Evolutionary conservation across 805 yeast genomes (phyloP).

Genomic region (Ogataea siamensis): DNA sequence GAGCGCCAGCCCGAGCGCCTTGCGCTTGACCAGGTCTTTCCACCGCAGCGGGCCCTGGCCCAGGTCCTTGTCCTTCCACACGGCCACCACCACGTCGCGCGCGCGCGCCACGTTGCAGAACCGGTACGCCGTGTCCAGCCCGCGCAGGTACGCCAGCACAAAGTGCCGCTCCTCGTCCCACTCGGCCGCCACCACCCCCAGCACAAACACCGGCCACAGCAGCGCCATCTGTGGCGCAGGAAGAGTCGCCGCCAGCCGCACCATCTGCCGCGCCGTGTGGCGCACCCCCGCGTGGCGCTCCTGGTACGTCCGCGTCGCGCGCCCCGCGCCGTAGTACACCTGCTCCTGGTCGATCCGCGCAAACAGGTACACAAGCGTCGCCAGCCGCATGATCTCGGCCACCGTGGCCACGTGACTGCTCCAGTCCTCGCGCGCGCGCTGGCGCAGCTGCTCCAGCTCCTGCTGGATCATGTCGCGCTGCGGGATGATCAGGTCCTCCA

Average conservation of each 20-base stretch:
- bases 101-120: constrained; percentile 40
- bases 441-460: constrained; percentile 27
- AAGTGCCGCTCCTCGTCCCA: constrained; percentile 42
- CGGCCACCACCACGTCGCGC: constrained; percentile 33
- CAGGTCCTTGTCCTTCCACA: constrained; percentile 42
- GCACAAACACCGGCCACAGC: constrained; percentile 41
- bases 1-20: constrained; percentile 38
- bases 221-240: constrained; percentile 38
- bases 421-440: constrained; percentile 20
- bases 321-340: constrained; percentile 18
- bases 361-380: constrained; percentile 36
- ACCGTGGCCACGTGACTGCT: constrained; percentile 28
- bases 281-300: constrained; percentile 19
- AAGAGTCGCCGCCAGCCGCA: constrained; percentile 23
- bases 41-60: constrained; percentile 31
- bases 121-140: constrained; percentile 38
- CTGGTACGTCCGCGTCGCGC: constrained; percentile 2
- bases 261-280: constrained; percentile 23
- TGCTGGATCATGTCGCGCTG: constrained; percentile 29
- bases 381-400: constrained; percentile 40
- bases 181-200: constrained; percentile 36
- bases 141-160: constrained; percentile 34
- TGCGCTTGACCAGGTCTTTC: constrained; percentile 39
- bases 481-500: constrained; percentile 14
- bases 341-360: constrained; percentile 36